These are phyloP conservation scores for Agrocybe pediades DNA, from an alignment of 768 basidiomycete species.

Conservation along the genomic window DNA sequence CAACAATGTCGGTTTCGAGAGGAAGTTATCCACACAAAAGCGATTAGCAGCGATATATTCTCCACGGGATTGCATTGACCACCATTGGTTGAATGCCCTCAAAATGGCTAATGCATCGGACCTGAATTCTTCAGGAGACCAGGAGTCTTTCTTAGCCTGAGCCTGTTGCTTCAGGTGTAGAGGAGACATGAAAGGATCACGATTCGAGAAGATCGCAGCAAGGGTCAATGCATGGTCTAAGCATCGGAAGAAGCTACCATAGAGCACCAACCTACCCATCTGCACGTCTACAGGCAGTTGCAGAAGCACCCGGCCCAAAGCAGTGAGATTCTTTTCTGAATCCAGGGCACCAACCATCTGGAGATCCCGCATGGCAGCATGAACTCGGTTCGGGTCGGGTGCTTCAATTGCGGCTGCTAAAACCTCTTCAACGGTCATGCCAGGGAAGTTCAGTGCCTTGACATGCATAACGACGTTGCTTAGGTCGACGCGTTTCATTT, in stretches of 20 bases:
- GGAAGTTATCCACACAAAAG: constrained; percentile 86
- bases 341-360: constrained; percentile 90
- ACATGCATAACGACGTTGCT: constrained; percentile 96
- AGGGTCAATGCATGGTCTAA: constrained; percentile 85
- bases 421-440: constrained; percentile 85
- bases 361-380: constrained; percentile 76
- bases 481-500: constrained; percentile 91
- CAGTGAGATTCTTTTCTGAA: constrained; percentile 71
- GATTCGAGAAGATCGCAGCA: constrained; percentile 88
- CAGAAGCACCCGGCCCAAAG: constrained; percentile 85
- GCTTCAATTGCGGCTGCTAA: constrained; percentile 86
- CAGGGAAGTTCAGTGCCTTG: constrained; percentile 88
- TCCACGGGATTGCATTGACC: constrained; percentile 64
- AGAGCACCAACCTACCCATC: constrained; percentile 86
- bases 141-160: constrained; percentile 70
- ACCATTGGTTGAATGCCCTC: constrained; percentile 84
- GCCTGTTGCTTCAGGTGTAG: constrained; percentile 75
- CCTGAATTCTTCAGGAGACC: constrained; percentile 77
- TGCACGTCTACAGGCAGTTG: constrained; percentile 90
- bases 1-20: constrained; percentile 82
- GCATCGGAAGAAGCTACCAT: constrained; percentile 92
- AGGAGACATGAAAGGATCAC: constrained; percentile 89
- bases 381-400: constrained; percentile 74
- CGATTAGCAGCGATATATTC: constrained; percentile 67
- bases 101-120: constrained; percentile 84